A percentile compares a stretch with the other conserved stretches of the same genome.
Conservation (phyloP, 441 rosid species). For the Eugenia klotzschiana region DNA sequence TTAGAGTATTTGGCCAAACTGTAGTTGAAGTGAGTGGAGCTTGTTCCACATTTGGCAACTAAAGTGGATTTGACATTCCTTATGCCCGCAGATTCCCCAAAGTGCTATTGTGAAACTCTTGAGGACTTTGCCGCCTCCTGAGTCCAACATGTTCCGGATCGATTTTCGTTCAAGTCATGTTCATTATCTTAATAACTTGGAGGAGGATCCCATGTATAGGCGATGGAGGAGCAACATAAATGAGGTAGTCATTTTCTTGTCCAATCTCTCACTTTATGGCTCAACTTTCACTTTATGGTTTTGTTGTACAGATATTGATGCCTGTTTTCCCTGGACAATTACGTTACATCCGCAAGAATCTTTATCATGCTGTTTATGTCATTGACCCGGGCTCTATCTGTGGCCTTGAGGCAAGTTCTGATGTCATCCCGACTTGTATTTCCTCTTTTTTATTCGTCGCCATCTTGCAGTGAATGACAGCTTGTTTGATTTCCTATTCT, state of each 20-base stretch:
- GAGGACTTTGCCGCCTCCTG: conserved; percentile 54
- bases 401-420: conserved; percentile 82
- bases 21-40: not conserved
- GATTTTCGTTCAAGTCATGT: conserved; percentile 95
- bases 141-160: conserved; percentile 64
- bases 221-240: conserved; percentile 91
- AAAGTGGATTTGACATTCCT: conserved; percentile 8
- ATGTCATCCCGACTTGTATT: conserved; percentile 2
- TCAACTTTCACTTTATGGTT: conserved; percentile 6
- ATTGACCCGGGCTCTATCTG: conserved; percentile 84
- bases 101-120: conserved; percentile 52
- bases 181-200: conserved; percentile 91
- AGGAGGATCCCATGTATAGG: conserved; percentile 93
- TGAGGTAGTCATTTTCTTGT: conserved; percentile 43
- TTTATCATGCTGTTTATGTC: conserved; percentile 88
- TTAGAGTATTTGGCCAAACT: not conserved
- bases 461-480: not conserved
- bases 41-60: not conserved
- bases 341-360: conserved; percentile 92
- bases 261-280: conserved; percentile 1
- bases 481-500: conserved; percentile 7
- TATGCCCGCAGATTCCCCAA: conserved; percentile 55
- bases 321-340: conserved; percentile 96
- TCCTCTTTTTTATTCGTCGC: not conserved
- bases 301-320: conserved; percentile 69